Conservation (phyloP, 1,284 basidiomycete genomes). For the Ceratobasidium sp. region DNA sequence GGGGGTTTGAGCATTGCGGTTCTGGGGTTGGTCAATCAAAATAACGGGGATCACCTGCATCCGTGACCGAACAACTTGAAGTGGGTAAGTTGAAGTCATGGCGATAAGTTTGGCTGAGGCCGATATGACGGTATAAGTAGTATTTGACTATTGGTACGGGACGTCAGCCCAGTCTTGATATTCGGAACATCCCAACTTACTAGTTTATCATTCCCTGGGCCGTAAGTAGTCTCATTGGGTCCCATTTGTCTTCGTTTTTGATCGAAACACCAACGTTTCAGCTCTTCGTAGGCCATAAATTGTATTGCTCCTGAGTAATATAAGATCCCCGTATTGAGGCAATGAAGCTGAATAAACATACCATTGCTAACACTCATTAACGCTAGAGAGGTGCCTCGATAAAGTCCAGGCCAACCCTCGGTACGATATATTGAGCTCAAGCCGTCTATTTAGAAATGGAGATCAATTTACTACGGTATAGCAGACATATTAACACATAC, state of each 20-base stretch:
- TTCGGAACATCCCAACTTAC: conserved; percentile 63
- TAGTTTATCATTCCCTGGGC: conserved; percentile 83
- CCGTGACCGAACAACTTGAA: conserved; percentile 95
- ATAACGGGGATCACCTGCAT: conserved; percentile 77
- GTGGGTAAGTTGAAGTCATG: conserved; percentile 92
- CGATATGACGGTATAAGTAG: conserved; percentile 93
- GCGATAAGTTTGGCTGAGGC: conserved; percentile 91
- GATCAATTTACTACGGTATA: conserved; percentile 9
- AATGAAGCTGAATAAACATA: neutral
- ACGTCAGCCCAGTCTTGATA: neutral
- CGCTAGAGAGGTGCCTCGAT: conserved; percentile 89
- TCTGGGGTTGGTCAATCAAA: neutral
- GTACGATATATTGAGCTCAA: conserved; percentile 74
- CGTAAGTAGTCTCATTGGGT: conserved; percentile 72
- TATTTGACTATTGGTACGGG: conserved; percentile 76
- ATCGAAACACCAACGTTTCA: conserved; percentile 91
- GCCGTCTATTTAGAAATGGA: conserved; percentile 70
- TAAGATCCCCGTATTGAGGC: neutral
- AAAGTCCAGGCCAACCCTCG: conserved; percentile 87
- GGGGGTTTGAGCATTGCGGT: neutral
- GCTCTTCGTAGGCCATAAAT: conserved; percentile 96
- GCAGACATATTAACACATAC: conserved; percentile 64
- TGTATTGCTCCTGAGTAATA: conserved; percentile 75
- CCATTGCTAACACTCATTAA: conserved; percentile 96
- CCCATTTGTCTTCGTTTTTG: conserved; percentile 74